Percentiles rank a stretch among this genome's conserved stretches.
phyloP scores from a whole-genome alignment of 2,329 filamentous ascomycete species.

The Diaporthe eres region DNA sequence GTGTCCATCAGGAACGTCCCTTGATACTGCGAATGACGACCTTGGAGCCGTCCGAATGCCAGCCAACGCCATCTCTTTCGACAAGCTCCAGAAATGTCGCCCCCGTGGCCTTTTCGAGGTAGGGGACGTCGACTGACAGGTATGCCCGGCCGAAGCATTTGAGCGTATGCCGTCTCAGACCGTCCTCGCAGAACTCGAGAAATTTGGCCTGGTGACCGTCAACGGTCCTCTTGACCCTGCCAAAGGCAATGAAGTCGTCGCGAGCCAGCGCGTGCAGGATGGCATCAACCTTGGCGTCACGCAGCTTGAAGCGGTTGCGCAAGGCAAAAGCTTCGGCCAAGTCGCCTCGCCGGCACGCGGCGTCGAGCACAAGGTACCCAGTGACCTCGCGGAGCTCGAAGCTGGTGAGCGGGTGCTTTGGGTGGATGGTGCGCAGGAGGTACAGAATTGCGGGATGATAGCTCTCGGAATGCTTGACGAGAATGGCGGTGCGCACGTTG shows the following conservation, averaged over 20 bases:
- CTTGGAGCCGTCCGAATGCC: constrained; percentile 80
- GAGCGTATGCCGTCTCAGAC: constrained; percentile 81
- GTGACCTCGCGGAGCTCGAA: constrained; percentile 85
- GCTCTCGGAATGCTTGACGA: constrained; percentile 85
- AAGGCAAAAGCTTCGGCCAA: constrained; percentile 80
- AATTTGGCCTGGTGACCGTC: constrained; percentile 86
- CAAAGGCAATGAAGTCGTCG: constrained; percentile 88
- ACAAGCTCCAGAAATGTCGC: constrained; percentile 80
- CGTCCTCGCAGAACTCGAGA: constrained; percentile 84
- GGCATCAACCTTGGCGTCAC: constrained; percentile 77
- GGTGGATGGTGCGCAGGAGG: constrained; percentile 80
- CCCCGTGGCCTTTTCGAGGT: constrained; percentile 78
- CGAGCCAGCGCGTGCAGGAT: constrained; percentile 80
- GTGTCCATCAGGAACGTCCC: constrained; percentile 50
- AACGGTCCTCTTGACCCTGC: constrained; percentile 77
- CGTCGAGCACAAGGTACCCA: constrained; percentile 86
- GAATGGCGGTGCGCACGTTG: constrained; percentile 86
- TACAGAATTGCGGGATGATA: constrained; percentile 91
- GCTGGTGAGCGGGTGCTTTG: constrained; percentile 74
- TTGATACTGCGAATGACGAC: constrained; percentile 80
- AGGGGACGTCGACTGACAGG: constrained; percentile 76
- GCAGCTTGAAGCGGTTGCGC: constrained; percentile 71
- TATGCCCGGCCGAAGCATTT: constrained; percentile 91
- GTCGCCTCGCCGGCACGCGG: constrained; percentile 86
- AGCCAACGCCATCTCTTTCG: constrained; percentile 81